A percentile compares a stretch with the other conserved stretches of the same genome.
phyloP scores from a whole-genome alignment of 2,329 filamentous ascomycete genomes.

The Xenoacremonium recifei region DNA sequence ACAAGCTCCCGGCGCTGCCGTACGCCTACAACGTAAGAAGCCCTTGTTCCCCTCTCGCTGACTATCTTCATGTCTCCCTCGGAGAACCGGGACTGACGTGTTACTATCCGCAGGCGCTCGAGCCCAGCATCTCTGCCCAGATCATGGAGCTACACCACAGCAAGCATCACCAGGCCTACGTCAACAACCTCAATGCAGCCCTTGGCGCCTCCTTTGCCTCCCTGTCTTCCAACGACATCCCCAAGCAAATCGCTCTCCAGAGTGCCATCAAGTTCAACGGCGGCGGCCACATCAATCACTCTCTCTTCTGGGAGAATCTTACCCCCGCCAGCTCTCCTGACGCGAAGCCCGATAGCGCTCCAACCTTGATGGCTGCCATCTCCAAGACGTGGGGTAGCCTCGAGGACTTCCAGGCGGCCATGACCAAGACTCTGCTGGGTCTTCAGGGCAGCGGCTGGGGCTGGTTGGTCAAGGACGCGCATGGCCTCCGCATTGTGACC shows the following conservation, averaged over 20 bases:
- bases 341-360: conserved; percentile 54
- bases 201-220: conserved; percentile 59
- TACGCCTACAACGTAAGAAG: conserved; percentile 67
- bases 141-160: conserved; percentile 81
- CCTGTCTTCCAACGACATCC: conserved; percentile 55
- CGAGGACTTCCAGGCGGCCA: conserved; percentile 62
- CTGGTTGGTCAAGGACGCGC: conserved; percentile 71
- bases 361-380: conserved; percentile 61
- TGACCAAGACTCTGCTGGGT: conserved; percentile 63
- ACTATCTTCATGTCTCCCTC: neutral
- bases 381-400: conserved; percentile 66
- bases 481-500: conserved; percentile 66
- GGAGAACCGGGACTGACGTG: neutral
- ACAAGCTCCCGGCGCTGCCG: conserved; percentile 63
- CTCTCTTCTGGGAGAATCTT: conserved; percentile 87
- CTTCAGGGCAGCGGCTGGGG: conserved; percentile 88
- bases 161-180: conserved; percentile 78
- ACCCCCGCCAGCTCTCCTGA: conserved; percentile 58
- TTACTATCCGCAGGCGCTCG: conserved; percentile 53
- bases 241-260: conserved; percentile 65
- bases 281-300: conserved; percentile 91
- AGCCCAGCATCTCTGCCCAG: conserved; percentile 71
- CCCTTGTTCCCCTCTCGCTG: neutral
- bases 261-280: conserved; percentile 81
- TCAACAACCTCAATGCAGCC: conserved; percentile 71